A percentile compares a stretch with the other conserved stretches of the same genome.
Conservation (phyloP, 2,329 filamentous ascomycete genomes). For the Colletotrichum sp. region DNA sequence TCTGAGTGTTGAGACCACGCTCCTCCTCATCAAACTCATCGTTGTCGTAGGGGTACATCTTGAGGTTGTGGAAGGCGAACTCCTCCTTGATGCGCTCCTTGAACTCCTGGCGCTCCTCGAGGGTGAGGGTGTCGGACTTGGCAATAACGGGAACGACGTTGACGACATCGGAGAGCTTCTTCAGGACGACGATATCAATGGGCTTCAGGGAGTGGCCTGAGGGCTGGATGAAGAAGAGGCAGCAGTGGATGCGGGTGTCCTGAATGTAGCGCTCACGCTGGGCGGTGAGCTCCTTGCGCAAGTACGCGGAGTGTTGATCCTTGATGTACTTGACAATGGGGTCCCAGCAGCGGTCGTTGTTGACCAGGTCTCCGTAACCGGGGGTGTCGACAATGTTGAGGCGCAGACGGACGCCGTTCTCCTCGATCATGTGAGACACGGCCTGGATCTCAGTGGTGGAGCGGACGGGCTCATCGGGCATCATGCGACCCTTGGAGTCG, state of each 20-base stretch:
- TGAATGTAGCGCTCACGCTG: slow-evolving; percentile 99
- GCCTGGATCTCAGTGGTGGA: slow-evolving; percentile 98
- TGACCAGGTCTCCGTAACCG: slow-evolving; percentile 97
- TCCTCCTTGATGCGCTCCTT: slow-evolving; percentile 99
- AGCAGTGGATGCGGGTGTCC: slow-evolving; percentile 99
- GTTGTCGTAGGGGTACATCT: slow-evolving; percentile 99
- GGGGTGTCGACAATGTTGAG: slow-evolving; percentile 99
- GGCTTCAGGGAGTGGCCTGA: slow-evolving; percentile 98
- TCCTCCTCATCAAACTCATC: slow-evolving; percentile 99
- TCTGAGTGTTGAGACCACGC: slow-evolving; percentile 88
- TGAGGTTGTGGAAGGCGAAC: slow-evolving; percentile 98
- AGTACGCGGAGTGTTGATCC: slow-evolving; percentile 98
- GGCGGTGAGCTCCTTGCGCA: slow-evolving; percentile 98
- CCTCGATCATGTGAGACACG: slow-evolving; percentile 98
- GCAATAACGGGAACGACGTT: slow-evolving; percentile 99
- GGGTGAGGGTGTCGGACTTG: slow-evolving; percentile 94
- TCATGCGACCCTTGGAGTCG: slow-evolving; percentile 95
- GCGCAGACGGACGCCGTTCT: slow-evolving; percentile 96
- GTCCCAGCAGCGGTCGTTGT: slow-evolving; percentile 99
- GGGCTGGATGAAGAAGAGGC: slow-evolving; percentile 99
- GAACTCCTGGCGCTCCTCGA: slow-evolving; percentile 95
- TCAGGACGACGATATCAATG: slow-evolving; percentile 98
- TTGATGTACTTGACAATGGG: slow-evolving; percentile 99
- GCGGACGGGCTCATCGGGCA: slow-evolving; percentile 91
- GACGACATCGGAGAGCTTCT: slow-evolving; percentile 99